Evolutionary conservation across 2,329 filamentous ascomycete species (phyloP).

Genomic region (Orbilia javanica): DNA sequence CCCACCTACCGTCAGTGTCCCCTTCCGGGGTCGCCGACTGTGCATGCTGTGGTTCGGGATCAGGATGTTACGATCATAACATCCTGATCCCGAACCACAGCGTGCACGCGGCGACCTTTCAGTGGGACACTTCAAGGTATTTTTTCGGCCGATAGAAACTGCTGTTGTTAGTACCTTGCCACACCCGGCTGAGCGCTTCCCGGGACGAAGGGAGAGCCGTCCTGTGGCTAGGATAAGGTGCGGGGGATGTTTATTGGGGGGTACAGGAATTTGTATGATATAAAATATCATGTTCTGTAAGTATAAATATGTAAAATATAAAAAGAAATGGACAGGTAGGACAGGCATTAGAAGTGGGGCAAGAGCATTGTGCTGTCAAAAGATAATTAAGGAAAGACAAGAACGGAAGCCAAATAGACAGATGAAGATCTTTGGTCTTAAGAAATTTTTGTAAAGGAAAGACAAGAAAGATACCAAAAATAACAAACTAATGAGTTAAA

Average conservation of each 20-base stretch:
- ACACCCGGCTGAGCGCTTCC: neutral
- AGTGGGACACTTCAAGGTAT: neutral
- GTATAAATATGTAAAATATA: neutral
- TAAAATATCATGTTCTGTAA: neutral
- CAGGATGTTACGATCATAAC: neutral
- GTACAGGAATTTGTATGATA: slow-evolving; percentile 1
- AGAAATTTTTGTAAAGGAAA: neutral
- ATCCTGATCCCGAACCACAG: neutral
- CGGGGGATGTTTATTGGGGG: neutral
- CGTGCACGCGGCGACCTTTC: neutral
- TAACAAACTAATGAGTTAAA: no score
- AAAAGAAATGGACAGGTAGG: neutral
- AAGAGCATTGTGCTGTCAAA: neutral
- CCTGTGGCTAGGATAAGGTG: neutral
- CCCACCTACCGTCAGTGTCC: neutral
- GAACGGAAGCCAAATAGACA: neutral
- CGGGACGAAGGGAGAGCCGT: neutral
- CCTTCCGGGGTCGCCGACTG: neutral
- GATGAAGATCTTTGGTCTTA: neutral
- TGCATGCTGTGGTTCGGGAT: neutral
- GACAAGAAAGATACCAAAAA: neutral
- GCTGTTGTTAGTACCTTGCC: slow-evolving; percentile 5
- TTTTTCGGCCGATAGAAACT: slow-evolving; percentile 10
- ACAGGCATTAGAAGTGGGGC: neutral
- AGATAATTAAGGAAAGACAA: slow-evolving; percentile 2